Base-by-base conservation (phyloP, 2,329 filamentous ascomycete species). In the Pleoardoris graminearum region DNA sequence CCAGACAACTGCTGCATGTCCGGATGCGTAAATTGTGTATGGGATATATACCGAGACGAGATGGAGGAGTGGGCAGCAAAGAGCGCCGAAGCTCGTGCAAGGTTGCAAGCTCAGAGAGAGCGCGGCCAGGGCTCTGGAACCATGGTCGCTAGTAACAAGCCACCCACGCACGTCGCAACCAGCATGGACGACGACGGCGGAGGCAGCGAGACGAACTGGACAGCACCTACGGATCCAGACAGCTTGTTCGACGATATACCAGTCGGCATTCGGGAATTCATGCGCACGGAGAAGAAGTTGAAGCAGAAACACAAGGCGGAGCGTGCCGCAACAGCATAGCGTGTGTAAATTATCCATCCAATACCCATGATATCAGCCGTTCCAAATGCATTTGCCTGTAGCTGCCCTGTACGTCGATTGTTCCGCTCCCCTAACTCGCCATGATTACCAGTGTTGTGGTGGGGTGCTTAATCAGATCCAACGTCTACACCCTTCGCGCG, bases 1-100 rank as follows among this genome's bases (percentile, higher is more conserved):
- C 94, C 94, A 3, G 94, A 97, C 67, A 97, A 99, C 70, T 99
- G 94, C 81, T 99, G 94, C 76, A 99, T 99, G 94, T 94, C 90
- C 68, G 94, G 94, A 3, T 99, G 94, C 71, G 93, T 96, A 43
- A 92, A 97, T 72, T 99, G 94, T 73, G 94, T 97, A 2, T 97
- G 92, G 92, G 92, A 97, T 65, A 80, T 85, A 48, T 97, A 87
- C 74, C 83, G 92, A 7, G 93, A 99, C 61, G 94, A 97, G 47
- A 81, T 97, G 75, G 92, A 97, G 72, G 89, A 90, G 52, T 97
- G 91, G 90, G 88, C 86, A 3, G 77, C 79, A 12, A 82, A 85
- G 53, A 83, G 82, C 30, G 76, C 79, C 3, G 82, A 87, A 66
- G 91, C 90, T 1, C 82, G 86, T 62, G 69, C 69, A 30, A 80